Base-by-base conservation (phyloP, 2,329 filamentous ascomycete species). In the Elsinoe fawcettii region DNA sequence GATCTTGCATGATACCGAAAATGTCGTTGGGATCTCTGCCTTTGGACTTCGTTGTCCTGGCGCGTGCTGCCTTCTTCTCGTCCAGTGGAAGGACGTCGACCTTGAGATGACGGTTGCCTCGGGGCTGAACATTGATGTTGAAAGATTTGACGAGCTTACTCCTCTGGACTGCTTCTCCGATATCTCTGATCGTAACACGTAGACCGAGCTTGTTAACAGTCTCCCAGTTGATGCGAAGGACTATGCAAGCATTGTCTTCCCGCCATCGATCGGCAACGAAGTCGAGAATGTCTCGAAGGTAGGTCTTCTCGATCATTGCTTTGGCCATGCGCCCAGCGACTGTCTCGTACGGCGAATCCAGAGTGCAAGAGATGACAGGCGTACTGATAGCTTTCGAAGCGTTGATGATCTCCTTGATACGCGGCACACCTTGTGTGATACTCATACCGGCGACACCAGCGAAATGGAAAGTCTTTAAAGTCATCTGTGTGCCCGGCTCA, bases 331-430 rank as follows among this genome's bases (percentile, higher is more conserved):
- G 84, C n/a, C 92, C 93, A 1, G 87, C 89, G 62, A 85, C 81
- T 56, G 93, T 83, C 62, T 86, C 82, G 57, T 80, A 76, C 60
- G 85, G 83, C 67, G 90, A 93, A 62, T 89, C 80, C 4, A 97
- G 78, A 3, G 88, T 86, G 66, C 93, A 97, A 5, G 82, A 84
- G 64, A 99, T 95, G 68, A 99, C 87, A 0, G 93, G 93, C 0
- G 93, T 99, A 70, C 88, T 95, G 72, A 99, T 99, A 51, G 79
- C 77, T 70, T 90, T 95, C 7, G 90, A 96, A 5, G 93, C 93
- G 74, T 99, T 99, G 83, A 99, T 99, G 64, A 99, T 99, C 78
- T 99, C 93, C 75, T 99, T 99, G 77, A 99, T 99, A 85, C 93
- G 92, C 1, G 93, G 93, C 5, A 99, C 93, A 88, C 93, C 93